Evolutionary conservation across 495 filamentous ascomycete genomes (phyloP).

Genomic region (Astrothelium macrocarpum): DNA sequence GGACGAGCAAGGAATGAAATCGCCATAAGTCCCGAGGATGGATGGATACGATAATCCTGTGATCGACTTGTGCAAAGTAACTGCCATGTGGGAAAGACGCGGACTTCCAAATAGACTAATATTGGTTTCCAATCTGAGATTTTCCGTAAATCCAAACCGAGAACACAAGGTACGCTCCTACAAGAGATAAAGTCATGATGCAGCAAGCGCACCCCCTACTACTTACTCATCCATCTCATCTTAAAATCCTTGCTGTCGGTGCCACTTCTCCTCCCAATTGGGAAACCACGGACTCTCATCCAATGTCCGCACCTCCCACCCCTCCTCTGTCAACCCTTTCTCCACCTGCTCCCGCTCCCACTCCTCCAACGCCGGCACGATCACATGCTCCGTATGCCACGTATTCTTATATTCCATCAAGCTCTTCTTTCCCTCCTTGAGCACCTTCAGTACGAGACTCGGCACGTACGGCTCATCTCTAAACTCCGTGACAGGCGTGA

Average conservation of each 20-base stretch:
- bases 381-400: conserved; percentile 75
- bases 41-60: too few species aligned
- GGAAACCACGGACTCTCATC: conserved; percentile 75
- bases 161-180: not conserved
- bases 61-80: not conserved
- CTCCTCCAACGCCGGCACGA: conserved; percentile 55
- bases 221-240: not conserved
- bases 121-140: not conserved
- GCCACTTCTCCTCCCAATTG: conserved; percentile 80
- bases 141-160: too few species aligned
- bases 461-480: conserved; percentile 68
- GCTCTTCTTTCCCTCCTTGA: conserved; percentile 62
- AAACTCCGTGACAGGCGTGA: conserved; percentile 67
- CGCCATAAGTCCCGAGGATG: too few species aligned
- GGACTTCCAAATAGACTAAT: not conserved
- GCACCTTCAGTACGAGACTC: conserved; percentile 52
- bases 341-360: conserved; percentile 63
- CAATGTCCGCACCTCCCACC: conserved; percentile 68
- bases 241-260: conserved; percentile 60
- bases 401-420: conserved; percentile 78
- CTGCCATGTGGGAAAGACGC: not conserved
- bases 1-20: not conserved
- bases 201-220: not conserved
- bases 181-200: not conserved
- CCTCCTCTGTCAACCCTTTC: conserved; percentile 48